Evolutionary conservation across 2,329 filamentous ascomycete genomes (phyloP).

Genomic region (Setomelanomma holmii): DNA sequence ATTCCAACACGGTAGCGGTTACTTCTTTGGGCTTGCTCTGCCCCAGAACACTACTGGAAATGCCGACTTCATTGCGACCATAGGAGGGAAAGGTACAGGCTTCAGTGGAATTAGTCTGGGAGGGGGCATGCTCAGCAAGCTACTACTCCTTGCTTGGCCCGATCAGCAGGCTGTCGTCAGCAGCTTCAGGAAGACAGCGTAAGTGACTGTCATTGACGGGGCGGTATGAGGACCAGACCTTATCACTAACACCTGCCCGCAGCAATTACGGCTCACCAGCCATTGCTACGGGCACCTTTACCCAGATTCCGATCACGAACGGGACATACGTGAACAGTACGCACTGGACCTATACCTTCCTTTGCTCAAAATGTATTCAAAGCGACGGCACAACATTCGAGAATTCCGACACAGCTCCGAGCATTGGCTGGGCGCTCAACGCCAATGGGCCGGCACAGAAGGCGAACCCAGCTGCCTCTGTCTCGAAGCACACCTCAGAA

Average conservation of each 20-base stretch:
- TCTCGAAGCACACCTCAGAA: slow-evolving; percentile 30
- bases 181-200: slow-evolving; percentile 53
- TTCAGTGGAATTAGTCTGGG: slow-evolving; percentile 60
- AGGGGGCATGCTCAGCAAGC: slow-evolving; percentile 56
- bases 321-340: slow-evolving; percentile 62
- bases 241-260: no score
- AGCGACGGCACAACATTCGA: slow-evolving; percentile 38
- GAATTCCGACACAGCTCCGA: slow-evolving; percentile 21
- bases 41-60: slow-evolving; percentile 50
- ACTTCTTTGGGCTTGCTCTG: slow-evolving; percentile 58
- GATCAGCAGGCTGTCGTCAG: slow-evolving; percentile 55
- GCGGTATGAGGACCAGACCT: no score
- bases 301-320: slow-evolving; percentile 56
- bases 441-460: slow-evolving; percentile 27
- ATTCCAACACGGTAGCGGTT: slow-evolving; percentile 42
- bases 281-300: slow-evolving; percentile 53
- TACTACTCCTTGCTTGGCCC: slow-evolving; percentile 60
- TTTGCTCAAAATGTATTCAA: slow-evolving; percentile 52
- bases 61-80: slow-evolving; percentile 61
- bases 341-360: slow-evolving; percentile 62
- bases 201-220: slow-evolving; percentile 9
- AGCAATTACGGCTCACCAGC: slow-evolving; percentile 57
- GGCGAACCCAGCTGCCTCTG: slow-evolving; percentile 16
- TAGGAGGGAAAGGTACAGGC: slow-evolving; percentile 56
- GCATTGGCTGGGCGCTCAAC: slow-evolving; percentile 34